These are phyloP conservation scores for Knoxdaviesia proteae DNA, from an alignment of 2,329 filamentous ascomycete genomes.

Conservation along the genomic window DNA sequence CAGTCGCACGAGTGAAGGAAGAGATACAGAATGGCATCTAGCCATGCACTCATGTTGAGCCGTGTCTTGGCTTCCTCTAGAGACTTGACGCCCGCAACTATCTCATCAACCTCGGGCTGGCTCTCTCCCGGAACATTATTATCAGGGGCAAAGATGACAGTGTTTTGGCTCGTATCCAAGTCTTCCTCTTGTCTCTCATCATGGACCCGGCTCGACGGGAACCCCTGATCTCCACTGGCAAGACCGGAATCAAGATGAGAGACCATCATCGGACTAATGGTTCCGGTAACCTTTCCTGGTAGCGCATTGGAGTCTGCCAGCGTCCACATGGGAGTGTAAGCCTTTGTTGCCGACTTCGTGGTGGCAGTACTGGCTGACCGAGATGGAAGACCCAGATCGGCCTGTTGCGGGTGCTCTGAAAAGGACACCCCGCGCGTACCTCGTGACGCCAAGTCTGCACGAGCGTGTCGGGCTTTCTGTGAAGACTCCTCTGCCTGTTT, in stretches of 20 bases:
- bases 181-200: no score
- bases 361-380: slow-evolving; percentile 22
- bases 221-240: no score
- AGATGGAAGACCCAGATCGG: slow-evolving; percentile 15
- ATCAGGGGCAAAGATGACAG: no score
- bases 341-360: slow-evolving; percentile 11
- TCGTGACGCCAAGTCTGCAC: neutral
- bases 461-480: slow-evolving; percentile 7
- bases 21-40: slow-evolving; percentile 58
- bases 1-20: slow-evolving; percentile 59
- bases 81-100: no score
- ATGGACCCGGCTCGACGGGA: no score
- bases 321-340: slow-evolving; percentile 34
- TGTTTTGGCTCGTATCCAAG: no score
- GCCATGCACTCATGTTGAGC: slow-evolving; percentile 45
- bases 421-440: neutral
- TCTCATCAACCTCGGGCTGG: no score
- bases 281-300: slow-evolving; percentile 22
- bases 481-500: slow-evolving; percentile 31
- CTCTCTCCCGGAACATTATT: no score
- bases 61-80: slow-evolving; percentile 11
- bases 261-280: slow-evolving; percentile 29
- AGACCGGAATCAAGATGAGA: slow-evolving; percentile 11
- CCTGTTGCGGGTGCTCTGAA: slow-evolving; percentile 5
- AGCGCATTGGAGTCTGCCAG: slow-evolving; percentile 34